Percentiles rank a stretch among this genome's conserved stretches.
phyloP scores from a whole-genome alignment of 2,329 filamentous ascomycete genomes.

The Ophiocordyceps robertsii region DNA sequence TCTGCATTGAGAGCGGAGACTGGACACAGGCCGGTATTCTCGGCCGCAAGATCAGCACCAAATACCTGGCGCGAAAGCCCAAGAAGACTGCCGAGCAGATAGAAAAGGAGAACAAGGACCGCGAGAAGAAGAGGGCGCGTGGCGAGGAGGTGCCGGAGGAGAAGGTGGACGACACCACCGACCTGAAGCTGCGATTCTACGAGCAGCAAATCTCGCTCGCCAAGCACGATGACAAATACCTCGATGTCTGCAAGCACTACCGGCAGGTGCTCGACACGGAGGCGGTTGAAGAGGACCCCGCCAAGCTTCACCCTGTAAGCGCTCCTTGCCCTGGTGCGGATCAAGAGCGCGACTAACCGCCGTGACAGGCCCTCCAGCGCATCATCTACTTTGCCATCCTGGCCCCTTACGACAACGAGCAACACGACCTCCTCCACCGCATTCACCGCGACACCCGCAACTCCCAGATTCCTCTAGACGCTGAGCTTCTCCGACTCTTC shows the following conservation, averaged over 20 bases:
- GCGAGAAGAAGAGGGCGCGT: constrained; percentile 71
- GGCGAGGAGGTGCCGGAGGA: constrained; percentile 69
- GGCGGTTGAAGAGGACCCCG: constrained; percentile 78
- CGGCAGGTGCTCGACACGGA: constrained; percentile 93
- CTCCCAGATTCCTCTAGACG: constrained; percentile 62
- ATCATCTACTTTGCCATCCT: constrained; percentile 98
- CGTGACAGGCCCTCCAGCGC: constrained; percentile 66
- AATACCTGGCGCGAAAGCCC: constrained; percentile 77
- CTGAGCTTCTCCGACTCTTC: constrained; percentile 83
- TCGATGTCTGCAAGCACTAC: constrained; percentile 97
- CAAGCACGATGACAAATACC: constrained; percentile 94
- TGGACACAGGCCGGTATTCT: constrained; percentile 94
- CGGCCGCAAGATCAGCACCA: constrained; percentile 91
- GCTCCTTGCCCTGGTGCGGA: background rate
- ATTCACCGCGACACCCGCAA: constrained; percentile 78
- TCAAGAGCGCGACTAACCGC: background rate
- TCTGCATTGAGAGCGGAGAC: constrained; percentile 91
- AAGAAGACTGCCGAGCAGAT: constrained; percentile 84
- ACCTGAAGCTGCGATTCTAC: constrained; percentile 90
- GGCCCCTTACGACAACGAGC: constrained; percentile 94
- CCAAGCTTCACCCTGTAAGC: constrained; percentile 72
- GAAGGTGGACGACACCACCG: constrained; percentile 80
- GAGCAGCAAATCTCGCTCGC: constrained; percentile 93
- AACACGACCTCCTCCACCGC: constrained; percentile 91
- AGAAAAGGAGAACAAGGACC: constrained; percentile 80